Base-by-base conservation (phyloP, 768 basidiomycete species). In the Tylopilus sp. region DNA sequence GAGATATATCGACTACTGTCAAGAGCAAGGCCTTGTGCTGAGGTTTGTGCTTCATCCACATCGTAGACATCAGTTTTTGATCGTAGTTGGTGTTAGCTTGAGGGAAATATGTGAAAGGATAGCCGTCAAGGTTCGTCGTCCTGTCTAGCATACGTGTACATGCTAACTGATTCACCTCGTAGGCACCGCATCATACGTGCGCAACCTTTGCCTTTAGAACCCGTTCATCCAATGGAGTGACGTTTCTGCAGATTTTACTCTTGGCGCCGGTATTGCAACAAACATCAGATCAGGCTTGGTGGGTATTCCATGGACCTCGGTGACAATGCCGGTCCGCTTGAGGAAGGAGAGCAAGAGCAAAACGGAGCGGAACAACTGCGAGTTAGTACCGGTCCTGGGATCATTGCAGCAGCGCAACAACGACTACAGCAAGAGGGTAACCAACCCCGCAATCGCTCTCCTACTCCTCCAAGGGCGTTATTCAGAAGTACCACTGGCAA, bases 141-240 rank as follows among this genome's bases (percentile, higher is more conserved):
- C 41, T 6, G 12, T 41, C 31, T 22, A 34, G 12, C 19, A 29
- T 52, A 43, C 24, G 28, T 46, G 11, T 2, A 38, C 34, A 50
- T 26, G 16, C 51, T 59, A 16, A 63, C 21, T 10, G 12, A 60
- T 51, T 22, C 19, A 14, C 5, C 11, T 17, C 25, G 1, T 58
- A 89, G 86, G 90, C 91, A 25, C 90, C 91, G 17, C 91, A 93
- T 69, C 91, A 93, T 70, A 92, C 91, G 87, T 90, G 74, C 62
- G 83, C 57, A 36, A 37, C 5, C 7, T 14, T 11, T 6, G 7
- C 14, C 11, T 16, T 2, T 8, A 3, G n/a, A n/a, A 19, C 5
- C 38, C 34, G 11, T 37, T 19, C 42, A 26, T 25, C 14, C n/a
- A 21, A 25, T 52, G 44, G 26, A 47, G 53, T 36, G 21, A 48